Percentiles rank a stretch among this genome's conserved stretches.
These are phyloP conservation scores for Orbilia blumenaviensis DNA, from an alignment of 2,329 filamentous ascomycete genomes.

Conservation along the genomic window DNA sequence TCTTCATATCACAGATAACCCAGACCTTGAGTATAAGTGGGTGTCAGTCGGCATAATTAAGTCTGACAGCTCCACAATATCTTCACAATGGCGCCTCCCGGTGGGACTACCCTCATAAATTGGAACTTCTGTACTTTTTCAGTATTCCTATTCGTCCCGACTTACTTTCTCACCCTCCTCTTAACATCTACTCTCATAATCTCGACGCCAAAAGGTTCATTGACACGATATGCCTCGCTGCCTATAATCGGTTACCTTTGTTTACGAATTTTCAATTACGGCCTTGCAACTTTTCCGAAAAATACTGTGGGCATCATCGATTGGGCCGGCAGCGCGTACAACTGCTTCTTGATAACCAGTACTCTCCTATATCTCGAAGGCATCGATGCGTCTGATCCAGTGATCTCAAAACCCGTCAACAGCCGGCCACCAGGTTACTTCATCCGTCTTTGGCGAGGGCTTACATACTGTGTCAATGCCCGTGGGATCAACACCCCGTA, in stretches of 20 bases:
- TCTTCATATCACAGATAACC: neutral
- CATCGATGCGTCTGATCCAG: conserved; percentile 22
- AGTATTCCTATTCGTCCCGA: conserved; percentile 9
- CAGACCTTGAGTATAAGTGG: no score
- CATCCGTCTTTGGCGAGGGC: conserved; percentile 29
- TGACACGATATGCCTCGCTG: conserved; percentile 29
- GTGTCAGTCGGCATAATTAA: no score
- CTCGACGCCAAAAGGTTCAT: conserved; percentile 33
- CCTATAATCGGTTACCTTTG: conserved; percentile 29
- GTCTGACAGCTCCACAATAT: no score
- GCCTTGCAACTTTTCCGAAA: conserved; percentile 2
- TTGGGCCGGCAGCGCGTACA: conserved; percentile 19
- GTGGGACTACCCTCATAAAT: conserved; percentile 17
- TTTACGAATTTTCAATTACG: conserved; percentile 3
- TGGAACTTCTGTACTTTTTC: conserved; percentile 19
- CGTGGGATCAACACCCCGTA: conserved; percentile 36
- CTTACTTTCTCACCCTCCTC: conserved; percentile 21
- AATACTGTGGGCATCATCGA: conserved; percentile 10
- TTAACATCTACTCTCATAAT: conserved; percentile 20
- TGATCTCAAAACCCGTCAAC: conserved; percentile 37
- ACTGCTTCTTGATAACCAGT: conserved; percentile 8
- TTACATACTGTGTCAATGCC: conserved; percentile 35
- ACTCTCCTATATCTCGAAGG: conserved; percentile 17
- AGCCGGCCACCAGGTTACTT: conserved; percentile 32
- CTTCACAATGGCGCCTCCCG: neutral